phyloP scores from a whole-genome alignment of 2,329 filamentous ascomycete species.

The Calonectria multiphialidica region DNA sequence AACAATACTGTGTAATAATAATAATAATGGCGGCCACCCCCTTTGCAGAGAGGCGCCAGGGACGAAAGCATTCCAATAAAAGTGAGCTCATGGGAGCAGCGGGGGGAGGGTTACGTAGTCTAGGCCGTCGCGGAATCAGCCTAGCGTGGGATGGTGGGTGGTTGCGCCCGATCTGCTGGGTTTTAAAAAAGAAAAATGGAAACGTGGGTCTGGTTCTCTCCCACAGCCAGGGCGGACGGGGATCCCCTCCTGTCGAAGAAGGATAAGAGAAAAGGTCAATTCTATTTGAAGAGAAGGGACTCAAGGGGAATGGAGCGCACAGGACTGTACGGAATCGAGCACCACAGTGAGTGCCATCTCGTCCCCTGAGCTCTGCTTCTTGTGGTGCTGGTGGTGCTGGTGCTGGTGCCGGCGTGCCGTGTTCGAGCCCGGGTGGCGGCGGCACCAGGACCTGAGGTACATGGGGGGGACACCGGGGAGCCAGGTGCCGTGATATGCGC shows the following conservation, averaged over 20 bases:
- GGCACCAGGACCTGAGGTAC: neutral
- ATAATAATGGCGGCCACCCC: neutral
- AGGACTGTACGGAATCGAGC: neutral
- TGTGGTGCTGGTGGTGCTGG: too few species aligned
- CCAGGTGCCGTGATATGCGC: constrained; percentile 17
- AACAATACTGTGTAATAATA: too few species aligned
- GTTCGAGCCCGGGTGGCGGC: neutral
- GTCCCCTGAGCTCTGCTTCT: neutral
- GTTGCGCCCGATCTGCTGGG: constrained; percentile 2
- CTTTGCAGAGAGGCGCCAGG: too few species aligned
- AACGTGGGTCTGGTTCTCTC: neutral
- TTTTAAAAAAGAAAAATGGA: neutral
- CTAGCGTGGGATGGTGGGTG: neutral
- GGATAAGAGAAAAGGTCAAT: neutral
- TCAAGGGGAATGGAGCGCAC: neutral
- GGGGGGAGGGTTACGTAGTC: neutral
- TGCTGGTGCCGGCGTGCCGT: neutral
- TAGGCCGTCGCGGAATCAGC: neutral
- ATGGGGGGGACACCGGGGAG: neutral
- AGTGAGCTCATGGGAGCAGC: neutral
- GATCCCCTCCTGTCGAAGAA: neutral
- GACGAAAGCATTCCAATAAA: neutral
- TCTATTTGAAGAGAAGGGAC: neutral
- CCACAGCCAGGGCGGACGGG: neutral
- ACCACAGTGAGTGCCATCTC: neutral